A percentile compares a stretch with the other conserved stretches of the same genome.
Conservation (phyloP, 2,329 filamentous ascomycete genomes). For the Colletotrichum falcatum region DNA sequence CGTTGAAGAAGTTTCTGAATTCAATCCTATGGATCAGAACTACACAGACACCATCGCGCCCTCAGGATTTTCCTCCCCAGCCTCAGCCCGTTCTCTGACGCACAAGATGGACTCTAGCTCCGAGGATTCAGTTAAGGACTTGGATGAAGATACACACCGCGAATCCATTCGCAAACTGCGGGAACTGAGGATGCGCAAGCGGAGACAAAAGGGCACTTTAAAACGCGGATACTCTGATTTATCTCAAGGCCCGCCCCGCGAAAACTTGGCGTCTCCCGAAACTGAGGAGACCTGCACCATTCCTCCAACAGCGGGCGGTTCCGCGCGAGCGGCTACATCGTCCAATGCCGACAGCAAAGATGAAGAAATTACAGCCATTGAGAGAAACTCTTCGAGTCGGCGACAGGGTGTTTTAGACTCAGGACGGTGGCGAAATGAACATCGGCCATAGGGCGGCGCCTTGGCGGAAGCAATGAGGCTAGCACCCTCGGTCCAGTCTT, state of each 20-base stretch:
- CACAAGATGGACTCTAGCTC: constrained; percentile 49
- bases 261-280: no score
- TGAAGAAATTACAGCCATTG: no score
- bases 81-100: constrained; percentile 53
- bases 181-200: constrained; percentile 57
- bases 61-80: constrained; percentile 59
- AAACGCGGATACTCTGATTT: no score
- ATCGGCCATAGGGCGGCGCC: no score
- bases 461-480: no score
- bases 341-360: no score
- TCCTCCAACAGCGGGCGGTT: constrained; percentile 41
- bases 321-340: no score
- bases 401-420: no score
- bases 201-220: constrained; percentile 64
- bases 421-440: no score
- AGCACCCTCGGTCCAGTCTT: no score
- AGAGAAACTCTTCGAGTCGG: no score
- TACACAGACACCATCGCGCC: constrained; percentile 58
- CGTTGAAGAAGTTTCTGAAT: constrained; percentile 59
- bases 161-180: constrained; percentile 56
- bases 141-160: constrained; percentile 53
- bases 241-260: constrained; percentile 61
- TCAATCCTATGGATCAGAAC: constrained; percentile 59
- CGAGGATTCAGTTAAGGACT: constrained; percentile 51
- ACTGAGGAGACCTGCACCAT: constrained; percentile 55